Evolutionary conservation across 768 basidiomycete genomes (phyloP).

Genomic region (Collybiopsis confluens): DNA sequence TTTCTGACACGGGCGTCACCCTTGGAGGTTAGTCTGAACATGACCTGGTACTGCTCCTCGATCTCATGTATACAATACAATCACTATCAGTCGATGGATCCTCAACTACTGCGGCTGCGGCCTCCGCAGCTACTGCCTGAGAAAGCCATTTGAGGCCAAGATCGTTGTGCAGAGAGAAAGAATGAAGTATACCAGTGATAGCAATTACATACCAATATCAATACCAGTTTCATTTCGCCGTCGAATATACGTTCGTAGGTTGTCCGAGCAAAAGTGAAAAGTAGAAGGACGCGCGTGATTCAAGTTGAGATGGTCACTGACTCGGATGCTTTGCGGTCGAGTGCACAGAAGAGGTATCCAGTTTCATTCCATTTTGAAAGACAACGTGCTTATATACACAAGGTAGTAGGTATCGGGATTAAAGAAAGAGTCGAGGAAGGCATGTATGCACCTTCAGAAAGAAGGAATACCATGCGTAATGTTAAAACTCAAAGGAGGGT

Average conservation of each 20-base stretch:
- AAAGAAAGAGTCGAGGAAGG: no score
- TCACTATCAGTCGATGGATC: constrained; percentile 21
- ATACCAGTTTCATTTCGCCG: neutral
- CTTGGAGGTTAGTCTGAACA: neutral
- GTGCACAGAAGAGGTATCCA: no score
- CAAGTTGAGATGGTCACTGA: no score
- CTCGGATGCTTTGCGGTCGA: no score
- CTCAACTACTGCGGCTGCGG: constrained; percentile 8
- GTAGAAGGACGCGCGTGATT: no score
- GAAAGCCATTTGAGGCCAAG: neutral
- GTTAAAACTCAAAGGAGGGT: constrained; percentile 30
- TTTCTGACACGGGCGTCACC: constrained; percentile 16
- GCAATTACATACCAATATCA: neutral
- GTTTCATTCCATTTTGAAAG: no score
- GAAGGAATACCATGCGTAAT: constrained; percentile 35
- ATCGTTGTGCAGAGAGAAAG: neutral
- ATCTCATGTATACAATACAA: no score
- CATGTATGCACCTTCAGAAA: constrained; percentile 19
- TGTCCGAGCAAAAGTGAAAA: no score
- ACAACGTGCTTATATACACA: no score
- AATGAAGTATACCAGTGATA: neutral
- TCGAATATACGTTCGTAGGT: neutral
- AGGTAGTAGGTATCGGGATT: no score
- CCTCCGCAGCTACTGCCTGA: constrained; percentile 12
- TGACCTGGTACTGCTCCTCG: no score